Conservation (phyloP, 768 basidiomycete genomes). For the Mycena albidolilacea region DNA sequence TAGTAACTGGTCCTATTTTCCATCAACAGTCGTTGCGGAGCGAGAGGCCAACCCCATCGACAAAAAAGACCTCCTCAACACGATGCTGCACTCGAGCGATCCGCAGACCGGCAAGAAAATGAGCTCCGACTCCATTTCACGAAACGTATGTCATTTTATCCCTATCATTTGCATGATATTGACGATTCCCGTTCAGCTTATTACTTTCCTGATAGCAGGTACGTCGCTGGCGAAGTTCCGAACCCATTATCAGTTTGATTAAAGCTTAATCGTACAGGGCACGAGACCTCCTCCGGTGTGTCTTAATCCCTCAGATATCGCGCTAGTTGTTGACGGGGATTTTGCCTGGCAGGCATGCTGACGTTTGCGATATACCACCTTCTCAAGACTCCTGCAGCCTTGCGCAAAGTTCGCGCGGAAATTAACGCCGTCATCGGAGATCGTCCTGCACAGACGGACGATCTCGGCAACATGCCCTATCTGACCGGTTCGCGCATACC, state of each 20-base stretch:
- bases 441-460: constrained; percentile 51
- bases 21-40: constrained; percentile 54
- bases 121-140: constrained; percentile 56
- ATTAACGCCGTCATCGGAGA: constrained; percentile 61
- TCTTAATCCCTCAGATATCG: not conserved
- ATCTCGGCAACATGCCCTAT: constrained; percentile 60
- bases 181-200: constrained; percentile 45
- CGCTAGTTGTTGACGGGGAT: not conserved
- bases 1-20: not conserved
- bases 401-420: constrained; percentile 63
- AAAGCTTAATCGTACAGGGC: constrained; percentile 30
- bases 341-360: constrained; percentile 52
- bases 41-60: constrained; percentile 54
- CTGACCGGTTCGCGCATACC: constrained; percentile 47
- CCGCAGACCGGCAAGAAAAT: constrained; percentile 58
- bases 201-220: constrained; percentile 68
- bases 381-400: constrained; percentile 56
- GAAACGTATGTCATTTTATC: constrained; percentile 51
- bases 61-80: constrained; percentile 61
- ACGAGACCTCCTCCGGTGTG: constrained; percentile 45
- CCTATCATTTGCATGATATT: not conserved
- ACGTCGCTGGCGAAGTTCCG: constrained; percentile 1
- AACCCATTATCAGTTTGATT: not conserved
- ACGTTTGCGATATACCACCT: constrained; percentile 60
- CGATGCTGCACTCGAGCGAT: constrained; percentile 61